These are phyloP conservation scores for Tremella fuciformis DNA, from an alignment of 768 basidiomycete genomes.

Conservation along the genomic window DNA sequence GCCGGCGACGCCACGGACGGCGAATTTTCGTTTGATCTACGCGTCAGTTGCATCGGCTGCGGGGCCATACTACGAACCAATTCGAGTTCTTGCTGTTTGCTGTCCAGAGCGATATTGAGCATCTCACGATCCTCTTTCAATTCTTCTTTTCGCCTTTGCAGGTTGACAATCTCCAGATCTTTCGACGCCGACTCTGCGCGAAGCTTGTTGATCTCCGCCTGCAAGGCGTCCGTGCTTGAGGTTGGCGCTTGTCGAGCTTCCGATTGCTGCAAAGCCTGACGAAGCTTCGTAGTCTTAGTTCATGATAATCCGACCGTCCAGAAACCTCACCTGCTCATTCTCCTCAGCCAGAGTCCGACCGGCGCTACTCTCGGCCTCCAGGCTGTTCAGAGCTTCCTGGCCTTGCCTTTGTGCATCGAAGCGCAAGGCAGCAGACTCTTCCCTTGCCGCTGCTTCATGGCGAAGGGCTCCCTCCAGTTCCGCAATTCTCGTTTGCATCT, in stretches of 20 bases:
- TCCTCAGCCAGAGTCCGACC: too few species aligned
- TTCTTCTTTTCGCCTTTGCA: constrained; percentile 64
- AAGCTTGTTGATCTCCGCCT: constrained; percentile 54
- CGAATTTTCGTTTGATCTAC: constrained; percentile 49
- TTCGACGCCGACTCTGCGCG: constrained; percentile 79
- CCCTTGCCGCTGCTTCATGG: too few species aligned
- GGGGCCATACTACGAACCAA: constrained; percentile 59
- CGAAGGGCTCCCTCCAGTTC: too few species aligned
- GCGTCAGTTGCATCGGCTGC: constrained; percentile 4
- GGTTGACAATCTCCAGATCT: constrained; percentile 72
- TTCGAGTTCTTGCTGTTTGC: constrained; percentile 92
- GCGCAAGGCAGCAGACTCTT: too few species aligned
- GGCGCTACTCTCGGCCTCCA: too few species aligned
- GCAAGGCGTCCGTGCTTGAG: constrained; percentile 46
- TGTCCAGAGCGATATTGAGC: constrained; percentile 86
- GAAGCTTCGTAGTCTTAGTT: neutral
- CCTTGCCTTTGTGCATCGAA: too few species aligned
- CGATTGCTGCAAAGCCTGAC: neutral
- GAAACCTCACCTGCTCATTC: neutral
- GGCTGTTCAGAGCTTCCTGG: too few species aligned
- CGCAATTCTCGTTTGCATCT: too few species aligned
- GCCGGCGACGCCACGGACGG: constrained; percentile 45
- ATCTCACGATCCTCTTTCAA: constrained; percentile 75
- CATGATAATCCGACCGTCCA: neutral
- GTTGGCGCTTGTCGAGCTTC: neutral